These are phyloP conservation scores for Fagopyrum homotropicum DNA, from an alignment of 148 eudicot genomes.

Conservation along the genomic window DNA sequence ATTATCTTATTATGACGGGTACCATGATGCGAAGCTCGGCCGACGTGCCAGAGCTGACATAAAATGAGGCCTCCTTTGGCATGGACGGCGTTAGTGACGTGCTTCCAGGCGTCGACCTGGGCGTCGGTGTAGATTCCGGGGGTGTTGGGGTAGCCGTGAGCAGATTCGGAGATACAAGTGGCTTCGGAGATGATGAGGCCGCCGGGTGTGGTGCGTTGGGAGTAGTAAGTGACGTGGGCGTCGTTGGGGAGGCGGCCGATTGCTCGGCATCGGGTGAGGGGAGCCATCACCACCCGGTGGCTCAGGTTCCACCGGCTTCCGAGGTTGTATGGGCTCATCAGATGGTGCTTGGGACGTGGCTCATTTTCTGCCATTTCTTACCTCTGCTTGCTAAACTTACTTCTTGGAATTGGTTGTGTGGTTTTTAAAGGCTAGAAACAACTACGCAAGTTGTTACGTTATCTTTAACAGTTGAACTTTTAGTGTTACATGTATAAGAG, in stretches of 20 bases:
- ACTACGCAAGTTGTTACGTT: too few species aligned
- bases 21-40: conserved; percentile 21
- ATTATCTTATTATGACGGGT: not conserved
- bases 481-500: too few species aligned
- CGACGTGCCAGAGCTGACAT: conserved; percentile 76
- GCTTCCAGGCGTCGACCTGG: conserved; percentile 84
- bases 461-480: too few species aligned
- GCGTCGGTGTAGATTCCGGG: conserved; percentile 65
- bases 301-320: not conserved
- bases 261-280: not conserved
- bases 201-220: conserved; percentile 41
- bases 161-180: conserved; percentile 31
- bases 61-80: conserved; percentile 58
- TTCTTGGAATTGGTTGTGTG: too few species aligned
- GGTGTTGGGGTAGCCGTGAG: conserved; percentile 42
- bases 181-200: conserved; percentile 45
- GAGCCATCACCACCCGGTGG: conserved; percentile 14
- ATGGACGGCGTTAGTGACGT: conserved; percentile 61
- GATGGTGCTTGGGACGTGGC: too few species aligned
- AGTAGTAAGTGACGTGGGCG: conserved; percentile 22
- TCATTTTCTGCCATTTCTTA: too few species aligned
- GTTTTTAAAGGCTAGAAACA: too few species aligned
- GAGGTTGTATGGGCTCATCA: not conserved
- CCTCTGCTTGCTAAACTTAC: too few species aligned
- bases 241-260: not conserved